Conservation (phyloP, 768 basidiomycete species). For the Paxillus ammoniavirescens region DNA sequence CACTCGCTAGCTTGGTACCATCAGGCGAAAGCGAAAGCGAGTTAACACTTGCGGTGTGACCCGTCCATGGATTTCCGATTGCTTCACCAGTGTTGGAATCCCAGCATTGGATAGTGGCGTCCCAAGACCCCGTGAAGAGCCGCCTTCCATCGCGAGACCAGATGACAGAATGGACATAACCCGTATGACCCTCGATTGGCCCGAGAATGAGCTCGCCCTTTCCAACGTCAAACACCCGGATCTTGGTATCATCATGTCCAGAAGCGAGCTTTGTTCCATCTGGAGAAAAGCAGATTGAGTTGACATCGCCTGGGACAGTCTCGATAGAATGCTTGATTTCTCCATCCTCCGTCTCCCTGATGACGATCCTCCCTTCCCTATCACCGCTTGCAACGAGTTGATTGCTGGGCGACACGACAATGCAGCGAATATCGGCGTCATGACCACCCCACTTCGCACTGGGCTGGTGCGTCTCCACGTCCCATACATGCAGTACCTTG, state of each 20-base stretch:
- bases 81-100: neutral
- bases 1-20: too few relatives aligned
- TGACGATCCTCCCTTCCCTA: too few relatives aligned
- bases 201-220: neutral
- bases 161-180: neutral
- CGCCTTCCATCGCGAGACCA: neutral
- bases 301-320: too few relatives aligned
- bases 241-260: neutral
- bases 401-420: constrained; percentile 3
- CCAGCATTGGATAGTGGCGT: neutral
- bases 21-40: too few relatives aligned
- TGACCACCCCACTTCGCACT: constrained; percentile 1
- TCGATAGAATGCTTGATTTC: too few relatives aligned
- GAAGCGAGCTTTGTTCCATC: neutral
- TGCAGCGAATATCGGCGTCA: neutral
- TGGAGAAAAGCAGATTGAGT: neutral
- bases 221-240: neutral
- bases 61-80: neutral
- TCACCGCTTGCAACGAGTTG: constrained; percentile 3
- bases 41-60: neutral
- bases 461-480: neutral
- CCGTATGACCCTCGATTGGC: neutral
- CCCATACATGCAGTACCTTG: neutral
- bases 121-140: neutral
- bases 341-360: too few relatives aligned